phyloP scores from a whole-genome alignment of 2,329 filamentous ascomycete genomes.

The Neurospora crassa region DNA sequence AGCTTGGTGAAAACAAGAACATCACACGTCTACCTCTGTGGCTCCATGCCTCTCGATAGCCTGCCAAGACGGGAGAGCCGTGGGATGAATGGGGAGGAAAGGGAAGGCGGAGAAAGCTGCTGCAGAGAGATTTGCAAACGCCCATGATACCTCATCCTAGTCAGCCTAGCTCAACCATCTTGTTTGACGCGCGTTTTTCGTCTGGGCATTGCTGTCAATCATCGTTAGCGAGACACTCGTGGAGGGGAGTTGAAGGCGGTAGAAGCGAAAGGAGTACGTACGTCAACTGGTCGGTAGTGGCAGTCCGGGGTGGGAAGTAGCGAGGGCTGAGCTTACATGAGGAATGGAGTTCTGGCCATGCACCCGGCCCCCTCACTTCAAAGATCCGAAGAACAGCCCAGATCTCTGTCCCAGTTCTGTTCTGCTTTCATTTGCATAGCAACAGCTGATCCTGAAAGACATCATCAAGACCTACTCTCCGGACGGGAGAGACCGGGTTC shows the following conservation, averaged over 20 bases:
- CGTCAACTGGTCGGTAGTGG: not conserved
- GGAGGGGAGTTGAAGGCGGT: not conserved
- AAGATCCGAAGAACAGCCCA: not conserved
- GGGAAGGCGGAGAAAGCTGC: not conserved
- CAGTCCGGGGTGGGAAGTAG: not conserved
- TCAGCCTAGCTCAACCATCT: not conserved
- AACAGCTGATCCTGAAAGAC: not conserved
- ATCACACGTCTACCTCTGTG: not conserved
- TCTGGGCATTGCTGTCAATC: not conserved
- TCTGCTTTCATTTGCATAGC: not conserved
- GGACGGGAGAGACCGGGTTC: not conserved
- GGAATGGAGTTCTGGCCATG: not conserved
- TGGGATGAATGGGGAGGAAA: not conserved
- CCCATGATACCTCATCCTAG: not conserved
- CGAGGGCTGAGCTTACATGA: not conserved
- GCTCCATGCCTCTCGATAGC: not conserved
- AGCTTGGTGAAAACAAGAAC: not conserved
- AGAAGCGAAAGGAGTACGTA: not conserved
- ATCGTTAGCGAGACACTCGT: not conserved
- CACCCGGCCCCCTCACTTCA: not conserved
- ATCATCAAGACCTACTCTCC: not conserved
- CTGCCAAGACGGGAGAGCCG: not conserved
- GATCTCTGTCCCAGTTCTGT: not conserved
- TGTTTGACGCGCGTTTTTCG: not conserved
- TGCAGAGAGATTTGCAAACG: not conserved